These are phyloP conservation scores for Pythium catenulatum DNA, from an alignment of 352 stramenopile species.

Conservation along the genomic window DNA sequence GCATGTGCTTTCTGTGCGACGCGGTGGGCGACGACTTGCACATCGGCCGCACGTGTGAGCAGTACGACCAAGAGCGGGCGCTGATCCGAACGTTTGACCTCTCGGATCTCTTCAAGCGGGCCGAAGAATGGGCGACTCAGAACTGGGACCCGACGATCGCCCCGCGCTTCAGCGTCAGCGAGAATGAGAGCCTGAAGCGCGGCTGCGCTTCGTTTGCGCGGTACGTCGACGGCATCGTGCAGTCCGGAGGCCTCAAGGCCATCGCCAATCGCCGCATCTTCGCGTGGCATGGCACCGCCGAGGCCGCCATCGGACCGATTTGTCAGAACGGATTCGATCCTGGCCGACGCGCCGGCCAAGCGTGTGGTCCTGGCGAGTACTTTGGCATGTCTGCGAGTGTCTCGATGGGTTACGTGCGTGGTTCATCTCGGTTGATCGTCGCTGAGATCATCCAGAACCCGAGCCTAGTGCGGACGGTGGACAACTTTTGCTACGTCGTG, in stretches of 20 bases:
- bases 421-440: background rate
- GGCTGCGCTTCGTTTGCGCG: background rate
- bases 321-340: slow-evolving; percentile 7
- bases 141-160: no score
- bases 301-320: background rate
- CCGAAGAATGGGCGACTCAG: no score
- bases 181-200: no score
- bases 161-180: no score
- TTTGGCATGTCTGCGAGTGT: background rate
- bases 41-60: background rate
- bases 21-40: background rate
- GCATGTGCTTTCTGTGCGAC: background rate
- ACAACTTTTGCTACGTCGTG: slow-evolving; percentile 23
- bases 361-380: background rate
- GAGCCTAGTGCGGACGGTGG: background rate
- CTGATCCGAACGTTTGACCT: no score
- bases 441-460: background rate
- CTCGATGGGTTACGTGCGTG: background rate
- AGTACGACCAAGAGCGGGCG: no score
- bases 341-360: background rate
- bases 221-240: background rate
- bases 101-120: no score
- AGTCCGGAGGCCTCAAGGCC: background rate
- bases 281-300: slow-evolving; percentile 10
- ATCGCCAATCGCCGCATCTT: background rate